Evolutionary conservation across 2,329 filamentous ascomycete species (phyloP), one percentile per base, ranked within the genome.

Genomic region (Thielaviopsis musarum): DNA sequence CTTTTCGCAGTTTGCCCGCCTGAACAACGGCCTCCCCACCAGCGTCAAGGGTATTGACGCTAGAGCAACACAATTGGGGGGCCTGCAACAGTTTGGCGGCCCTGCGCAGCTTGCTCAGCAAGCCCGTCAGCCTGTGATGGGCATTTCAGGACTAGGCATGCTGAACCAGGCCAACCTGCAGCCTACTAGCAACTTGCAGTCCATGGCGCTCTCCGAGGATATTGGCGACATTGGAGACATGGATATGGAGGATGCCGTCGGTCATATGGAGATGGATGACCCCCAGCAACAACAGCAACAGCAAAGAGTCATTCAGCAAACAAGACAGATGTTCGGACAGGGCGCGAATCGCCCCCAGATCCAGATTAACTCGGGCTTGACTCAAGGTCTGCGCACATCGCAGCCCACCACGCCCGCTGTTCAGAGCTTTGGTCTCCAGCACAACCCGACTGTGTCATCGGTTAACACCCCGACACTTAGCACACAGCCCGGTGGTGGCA

Each of bases 401-500:
- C 88, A 90, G 64, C 91, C 91, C 1, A 83, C 87, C 3, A 96
- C 91, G 0, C 91, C 91, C 1, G 84, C 85, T 34, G 78, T 88
- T 26, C 81, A 85, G 54, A 83, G 79, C 66, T 89, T 91, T 67
- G 84, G 84, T 56, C 83, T 95, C 65, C 86, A 90, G 69, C 89
- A 95, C 70, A 96, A 96, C 70, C 91, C 91, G 17, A 96, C 91
- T 1, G 91, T 97, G 19, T 98, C 93, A 2, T 96, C 91, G 3
- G 91, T 96, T 59, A 97, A 96, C 70, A 97, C 91, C 0, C 91
- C 91, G 0, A 95, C 91, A 0, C 78, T 97, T 61, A 87, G 86
- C 62, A 88, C 88, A 1, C 85, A 90, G 64, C 84, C 87, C 38
- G 77, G 80, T 21, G 38, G 59, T 85, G 89, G 65, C 81, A 87